These are phyloP conservation scores for Blastomyces gilchristii DNA, from an alignment of 2,329 filamentous ascomycete genomes.

Conservation along the genomic window DNA sequence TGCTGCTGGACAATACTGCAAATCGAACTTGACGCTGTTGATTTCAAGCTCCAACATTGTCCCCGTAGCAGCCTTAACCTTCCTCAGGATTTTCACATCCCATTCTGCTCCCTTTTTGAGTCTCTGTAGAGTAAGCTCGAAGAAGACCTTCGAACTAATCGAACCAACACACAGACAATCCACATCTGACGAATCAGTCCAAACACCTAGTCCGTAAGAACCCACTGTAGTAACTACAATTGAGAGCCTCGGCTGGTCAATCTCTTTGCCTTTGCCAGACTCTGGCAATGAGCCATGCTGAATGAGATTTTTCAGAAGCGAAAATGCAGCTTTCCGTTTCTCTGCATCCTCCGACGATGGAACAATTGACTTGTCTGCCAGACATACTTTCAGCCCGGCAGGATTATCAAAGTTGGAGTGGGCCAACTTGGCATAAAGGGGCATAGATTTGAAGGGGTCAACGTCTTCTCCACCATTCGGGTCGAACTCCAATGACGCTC, in stretches of 20 bases:
- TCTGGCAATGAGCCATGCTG: conserved; percentile 24
- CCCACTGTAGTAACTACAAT: conserved; percentile 53
- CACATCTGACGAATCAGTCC: conserved; percentile 51
- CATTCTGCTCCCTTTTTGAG: conserved; percentile 39
- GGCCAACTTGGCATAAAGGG: not conserved
- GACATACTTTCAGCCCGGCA: conserved; percentile 29
- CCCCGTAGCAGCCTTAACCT: conserved; percentile 49
- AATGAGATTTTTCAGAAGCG: conserved; percentile 37
- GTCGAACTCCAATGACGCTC: conserved; percentile 10
- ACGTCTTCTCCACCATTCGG: not conserved
- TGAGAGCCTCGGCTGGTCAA: conserved; percentile 20
- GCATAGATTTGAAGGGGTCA: not conserved
- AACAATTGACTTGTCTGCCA: conserved; percentile 34
- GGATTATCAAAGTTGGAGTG: not conserved
- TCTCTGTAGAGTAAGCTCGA: conserved; percentile 47
- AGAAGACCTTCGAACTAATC: conserved; percentile 52
- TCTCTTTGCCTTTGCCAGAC: conserved; percentile 17
- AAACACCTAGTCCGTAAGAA: conserved; percentile 54
- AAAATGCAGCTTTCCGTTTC: conserved; percentile 37
- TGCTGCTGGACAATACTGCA: conserved; percentile 56
- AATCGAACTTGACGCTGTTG: conserved; percentile 48
- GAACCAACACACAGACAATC: conserved; percentile 57
- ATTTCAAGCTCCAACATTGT: conserved; percentile 56
- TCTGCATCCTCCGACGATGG: conserved; percentile 39
- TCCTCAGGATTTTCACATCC: conserved; percentile 45